Percentiles rank a stretch among this genome's conserved stretches.
phyloP scores from a whole-genome alignment of 129 eudicot species.

The Saussurea involucrata region DNA sequence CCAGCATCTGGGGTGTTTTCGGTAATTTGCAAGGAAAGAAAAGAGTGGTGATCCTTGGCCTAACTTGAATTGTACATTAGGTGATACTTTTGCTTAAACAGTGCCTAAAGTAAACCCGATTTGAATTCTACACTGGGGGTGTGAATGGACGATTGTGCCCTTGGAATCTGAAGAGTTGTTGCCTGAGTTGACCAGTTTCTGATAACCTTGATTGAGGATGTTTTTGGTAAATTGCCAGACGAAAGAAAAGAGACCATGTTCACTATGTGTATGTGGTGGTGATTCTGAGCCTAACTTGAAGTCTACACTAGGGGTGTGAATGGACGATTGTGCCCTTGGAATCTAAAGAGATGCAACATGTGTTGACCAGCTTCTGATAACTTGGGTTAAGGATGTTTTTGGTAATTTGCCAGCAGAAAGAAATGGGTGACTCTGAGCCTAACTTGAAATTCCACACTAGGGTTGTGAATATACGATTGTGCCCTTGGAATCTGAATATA shows the following conservation, averaged over 20 bases:
- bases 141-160: background rate
- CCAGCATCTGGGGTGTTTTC: conserved; percentile 20
- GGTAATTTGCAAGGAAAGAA: conserved; percentile 16
- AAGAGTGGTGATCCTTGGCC: conserved; percentile 24
- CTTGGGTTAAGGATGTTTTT: background rate
- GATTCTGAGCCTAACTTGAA: conserved; percentile 28
- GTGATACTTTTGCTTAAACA: conserved; percentile 29
- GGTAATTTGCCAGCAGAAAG: conserved; percentile 4
- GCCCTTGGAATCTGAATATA: conserved; percentile 2
- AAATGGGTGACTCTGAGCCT: conserved; percentile 7
- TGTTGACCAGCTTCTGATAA: background rate
- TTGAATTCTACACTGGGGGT: background rate
- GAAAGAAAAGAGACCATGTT: background rate
- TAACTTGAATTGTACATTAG: conserved; percentile 28
- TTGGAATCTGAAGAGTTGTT: background rate
- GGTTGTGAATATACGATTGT: conserved; percentile 2
- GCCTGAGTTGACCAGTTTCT: background rate
- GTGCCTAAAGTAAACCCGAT: conserved; percentile 19
- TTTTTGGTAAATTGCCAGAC: conserved; percentile 12
- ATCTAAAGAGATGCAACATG: background rate
- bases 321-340: conserved; percentile 24
- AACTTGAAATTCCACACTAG: conserved; percentile 13
- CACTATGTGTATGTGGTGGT: background rate
- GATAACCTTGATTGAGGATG: background rate
- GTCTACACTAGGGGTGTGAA: conserved; percentile 7